A percentile compares a stretch with the other conserved stretches of the same genome.
Conservation (phyloP, 768 basidiomycete species). For the Tylopilus felleus region DNA sequence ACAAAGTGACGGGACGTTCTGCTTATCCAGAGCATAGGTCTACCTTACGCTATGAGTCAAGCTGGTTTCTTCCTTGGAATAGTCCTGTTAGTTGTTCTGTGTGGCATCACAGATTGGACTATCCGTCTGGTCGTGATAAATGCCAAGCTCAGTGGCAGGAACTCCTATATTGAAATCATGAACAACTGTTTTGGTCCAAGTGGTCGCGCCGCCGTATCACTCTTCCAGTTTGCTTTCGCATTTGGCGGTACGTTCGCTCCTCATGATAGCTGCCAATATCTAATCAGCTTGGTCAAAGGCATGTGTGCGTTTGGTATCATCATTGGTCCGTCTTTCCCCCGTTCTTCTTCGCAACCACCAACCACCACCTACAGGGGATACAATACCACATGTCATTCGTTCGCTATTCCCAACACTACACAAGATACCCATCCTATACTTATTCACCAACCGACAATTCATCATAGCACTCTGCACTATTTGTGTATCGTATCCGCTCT, state of each 20-base stretch:
- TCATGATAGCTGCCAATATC: background rate
- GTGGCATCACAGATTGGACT: constrained; percentile 93
- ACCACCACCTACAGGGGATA: constrained; percentile 61
- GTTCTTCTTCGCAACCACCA: background rate
- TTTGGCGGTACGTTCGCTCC: constrained; percentile 69
- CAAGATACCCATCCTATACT: constrained; percentile 65
- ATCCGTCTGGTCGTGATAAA: constrained; percentile 94
- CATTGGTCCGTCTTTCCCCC: constrained; percentile 45
- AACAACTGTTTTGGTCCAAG: constrained; percentile 85
- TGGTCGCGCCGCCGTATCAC: constrained; percentile 91
- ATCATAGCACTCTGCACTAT: constrained; percentile 85
- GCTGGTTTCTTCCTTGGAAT: constrained; percentile 92
- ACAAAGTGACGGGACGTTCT: background rate
- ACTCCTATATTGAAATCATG: constrained; percentile 94
- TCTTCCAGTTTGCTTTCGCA: constrained; percentile 97
- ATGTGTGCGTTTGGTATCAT: constrained; percentile 99
- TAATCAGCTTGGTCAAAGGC: constrained; percentile 43
- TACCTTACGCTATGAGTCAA: constrained; percentile 92
- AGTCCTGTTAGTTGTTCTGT: constrained; percentile 75
- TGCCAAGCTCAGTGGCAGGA: constrained; percentile 90
- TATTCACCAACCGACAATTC: constrained; percentile 85
- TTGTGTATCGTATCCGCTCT: constrained; percentile 90
- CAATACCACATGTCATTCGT: constrained; percentile 91
- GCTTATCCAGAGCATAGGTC: constrained; percentile 44
- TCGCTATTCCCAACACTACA: constrained; percentile 72